Base-by-base conservation (phyloP, 2,329 filamentous ascomycete genomes). In the Penicillium digitatum region DNA sequence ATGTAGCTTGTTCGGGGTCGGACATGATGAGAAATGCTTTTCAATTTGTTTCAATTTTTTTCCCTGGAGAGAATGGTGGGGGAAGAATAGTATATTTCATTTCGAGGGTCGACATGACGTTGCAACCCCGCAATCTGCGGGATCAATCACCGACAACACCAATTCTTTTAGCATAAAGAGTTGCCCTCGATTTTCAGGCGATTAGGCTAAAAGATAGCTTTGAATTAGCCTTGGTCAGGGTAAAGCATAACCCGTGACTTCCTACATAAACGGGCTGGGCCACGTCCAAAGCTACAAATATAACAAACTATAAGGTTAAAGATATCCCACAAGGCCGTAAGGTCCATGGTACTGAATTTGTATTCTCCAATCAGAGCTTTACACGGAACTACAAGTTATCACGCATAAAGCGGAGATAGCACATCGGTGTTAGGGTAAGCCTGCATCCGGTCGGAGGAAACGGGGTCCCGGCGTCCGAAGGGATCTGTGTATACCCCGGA, bases 1-100 rank as follows among this genome's bases (percentile, higher is more conserved):
- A 78, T 29, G 52, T 60, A 16, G 71, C 67, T 42, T 72, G 70
- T 53, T 75, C 66, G 29, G 63, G 43, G 44, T 51, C 52, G 20
- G 62, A 48, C 59, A 66, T 66, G 35, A 31, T 57, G 39, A 48
- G 50, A 39, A 8, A 27, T 20, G n/a, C 10, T 4, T n/a, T 45
- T 37, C n/a, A 7, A 6, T 24, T 22, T 18, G 2, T 39, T 46
- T 20, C 18, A 14, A 4, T 9, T 34, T 40, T 22, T 26, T 18
- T 7, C 20, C 9, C n/a, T 7, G 2, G 20, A 24, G 39, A 11
- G 10, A 32, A 24, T 39, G 53, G 45, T 22, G 40, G 42, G 32
- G 26, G 42, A 44, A 40, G 39, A 26, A 51, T 35, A 37, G 18
- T 35, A 40, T 26, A 20, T 26, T 20, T 27, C 20, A 18, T 39